These are phyloP conservation scores for Spinellus fusiger DNA, from an alignment of 192 early-diverging fungal genomes.

Conservation along the genomic window DNA sequence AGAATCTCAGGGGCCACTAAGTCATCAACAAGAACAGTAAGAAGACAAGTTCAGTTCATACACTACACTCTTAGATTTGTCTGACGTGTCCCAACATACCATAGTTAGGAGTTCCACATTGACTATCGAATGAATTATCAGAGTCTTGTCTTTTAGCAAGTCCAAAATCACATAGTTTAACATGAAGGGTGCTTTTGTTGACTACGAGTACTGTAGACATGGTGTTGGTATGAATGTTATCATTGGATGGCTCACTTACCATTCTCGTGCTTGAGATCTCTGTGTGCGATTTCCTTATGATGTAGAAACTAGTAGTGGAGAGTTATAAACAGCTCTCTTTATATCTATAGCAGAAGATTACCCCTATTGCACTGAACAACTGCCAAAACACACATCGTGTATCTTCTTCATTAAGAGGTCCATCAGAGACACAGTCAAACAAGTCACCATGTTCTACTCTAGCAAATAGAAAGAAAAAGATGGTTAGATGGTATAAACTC, in stretches of 20 bases:
- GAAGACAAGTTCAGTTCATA: conserved; percentile 14
- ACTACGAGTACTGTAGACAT: conserved; percentile 37
- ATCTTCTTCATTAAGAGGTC: conserved; percentile 72
- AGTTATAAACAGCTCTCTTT: no score
- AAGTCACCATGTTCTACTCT: conserved; percentile 85
- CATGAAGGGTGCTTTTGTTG: conserved; percentile 38
- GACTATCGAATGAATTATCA: conserved; percentile 30
- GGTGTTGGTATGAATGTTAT: background rate
- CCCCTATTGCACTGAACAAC: conserved; percentile 74
- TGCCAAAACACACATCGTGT: conserved; percentile 73
- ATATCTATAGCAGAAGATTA: no score
- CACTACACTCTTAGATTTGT: conserved; percentile 10
- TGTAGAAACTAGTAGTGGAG: no score
- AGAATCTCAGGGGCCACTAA: conserved; percentile 13
- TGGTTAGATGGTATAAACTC: no score
- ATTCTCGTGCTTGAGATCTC: conserved; percentile 39
- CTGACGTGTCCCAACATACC: conserved; percentile 17
- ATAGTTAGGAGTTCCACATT: conserved; percentile 88
- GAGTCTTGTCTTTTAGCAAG: conserved; percentile 57
- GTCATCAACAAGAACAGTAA: background rate
- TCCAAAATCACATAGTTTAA: conserved; percentile 94
- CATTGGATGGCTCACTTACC: conserved; percentile 1
- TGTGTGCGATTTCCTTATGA: conserved; percentile 25
- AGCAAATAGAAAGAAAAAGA: background rate
- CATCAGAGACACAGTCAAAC: conserved; percentile 83